Evolutionary conservation across 2,329 filamentous ascomycete genomes (phyloP).

Genomic region (Cladosporium sp.): DNA sequence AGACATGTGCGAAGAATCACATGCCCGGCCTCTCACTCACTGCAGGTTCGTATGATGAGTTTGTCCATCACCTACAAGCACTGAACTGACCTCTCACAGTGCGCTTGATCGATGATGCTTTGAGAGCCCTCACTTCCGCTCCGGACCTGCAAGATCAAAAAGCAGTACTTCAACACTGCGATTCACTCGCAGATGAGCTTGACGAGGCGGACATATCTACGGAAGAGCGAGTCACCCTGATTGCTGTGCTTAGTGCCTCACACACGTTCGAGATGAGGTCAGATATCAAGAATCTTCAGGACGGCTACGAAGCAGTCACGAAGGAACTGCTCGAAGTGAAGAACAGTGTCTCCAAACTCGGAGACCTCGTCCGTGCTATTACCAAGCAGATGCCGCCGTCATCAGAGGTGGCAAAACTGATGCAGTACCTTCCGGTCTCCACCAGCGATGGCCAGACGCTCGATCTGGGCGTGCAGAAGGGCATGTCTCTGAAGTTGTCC

Average conservation of each 20-base stretch:
- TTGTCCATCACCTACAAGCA: not conserved
- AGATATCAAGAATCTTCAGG: not conserved
- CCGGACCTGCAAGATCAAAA: not conserved
- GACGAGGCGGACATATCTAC: slow-evolving; percentile 1
- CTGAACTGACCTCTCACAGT: not conserved
- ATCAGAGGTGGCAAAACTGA: slow-evolving; percentile 6
- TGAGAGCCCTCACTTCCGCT: not conserved
- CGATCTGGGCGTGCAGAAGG: slow-evolving; percentile 23
- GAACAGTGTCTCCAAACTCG: slow-evolving; percentile 17
- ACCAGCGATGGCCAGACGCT: slow-evolving; percentile 18
- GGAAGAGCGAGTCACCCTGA: slow-evolving; percentile 7
- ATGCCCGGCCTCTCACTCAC: not conserved
- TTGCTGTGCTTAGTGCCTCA: not conserved
- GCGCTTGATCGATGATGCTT: not conserved
- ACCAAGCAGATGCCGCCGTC: slow-evolving; percentile 16
- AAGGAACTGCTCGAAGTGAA: slow-evolving; percentile 6
- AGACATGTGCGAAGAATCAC: slow-evolving; percentile 4
- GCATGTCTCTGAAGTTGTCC: slow-evolving; percentile 6
- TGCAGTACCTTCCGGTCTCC: slow-evolving; percentile 19
- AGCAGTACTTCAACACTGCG: not conserved
- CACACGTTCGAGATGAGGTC: not conserved
- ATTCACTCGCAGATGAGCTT: slow-evolving; percentile 3
- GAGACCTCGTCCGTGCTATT: slow-evolving; percentile 21
- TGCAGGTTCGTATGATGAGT: not conserved
- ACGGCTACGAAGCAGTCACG: not conserved